Evolutionary conservation across 768 basidiomycete species (phyloP).

Genomic region (Rhodotorula diobovata): DNA sequence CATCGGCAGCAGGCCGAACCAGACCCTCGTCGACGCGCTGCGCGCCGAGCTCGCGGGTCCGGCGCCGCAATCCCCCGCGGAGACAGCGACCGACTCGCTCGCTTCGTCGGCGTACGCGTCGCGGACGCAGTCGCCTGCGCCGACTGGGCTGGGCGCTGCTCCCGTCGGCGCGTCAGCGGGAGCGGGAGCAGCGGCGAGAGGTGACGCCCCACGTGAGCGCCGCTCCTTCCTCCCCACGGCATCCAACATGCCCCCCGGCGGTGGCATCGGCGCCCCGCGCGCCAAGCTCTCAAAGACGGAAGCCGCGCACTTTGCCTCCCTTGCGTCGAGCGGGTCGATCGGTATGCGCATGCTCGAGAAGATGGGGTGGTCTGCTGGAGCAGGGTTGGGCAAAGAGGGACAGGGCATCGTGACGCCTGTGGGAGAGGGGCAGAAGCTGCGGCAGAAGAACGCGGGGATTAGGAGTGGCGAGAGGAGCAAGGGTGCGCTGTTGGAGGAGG

Average conservation of each 20-base stretch:
- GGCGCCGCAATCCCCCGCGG: background rate
- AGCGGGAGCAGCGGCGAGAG: background rate
- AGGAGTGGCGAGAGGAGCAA: conserved; percentile 81
- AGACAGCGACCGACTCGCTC: background rate
- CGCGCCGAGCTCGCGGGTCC: conserved; percentile 11
- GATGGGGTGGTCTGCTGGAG: conserved; percentile 85
- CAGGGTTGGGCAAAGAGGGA: conserved; percentile 69
- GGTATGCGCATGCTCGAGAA: conserved; percentile 87
- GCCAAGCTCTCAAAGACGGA: conserved; percentile 63
- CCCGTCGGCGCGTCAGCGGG: too few relatives aligned
- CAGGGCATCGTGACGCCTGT: conserved; percentile 84
- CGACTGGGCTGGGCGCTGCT: conserved; percentile 41
- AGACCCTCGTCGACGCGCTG: conserved; percentile 22
- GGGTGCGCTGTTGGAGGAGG: conserved; percentile 73
- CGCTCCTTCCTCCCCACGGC: conserved; percentile 56
- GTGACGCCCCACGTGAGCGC: conserved; percentile 46
- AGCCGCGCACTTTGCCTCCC: conserved; percentile 72
- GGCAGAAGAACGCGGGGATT: conserved; percentile 77
- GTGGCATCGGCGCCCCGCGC: conserved; percentile 37
- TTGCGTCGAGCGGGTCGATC: conserved; percentile 59
- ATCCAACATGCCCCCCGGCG: conserved; percentile 30
- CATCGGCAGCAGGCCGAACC: conserved; percentile 3
- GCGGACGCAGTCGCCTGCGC: conserved; percentile 42
- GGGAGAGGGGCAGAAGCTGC: conserved; percentile 75
- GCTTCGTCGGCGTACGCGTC: background rate